A percentile compares a stretch with the other conserved stretches of the same genome.
phyloP scores from a whole-genome alignment of 164 flowering plant species.

The Hamamelis virginiana region DNA sequence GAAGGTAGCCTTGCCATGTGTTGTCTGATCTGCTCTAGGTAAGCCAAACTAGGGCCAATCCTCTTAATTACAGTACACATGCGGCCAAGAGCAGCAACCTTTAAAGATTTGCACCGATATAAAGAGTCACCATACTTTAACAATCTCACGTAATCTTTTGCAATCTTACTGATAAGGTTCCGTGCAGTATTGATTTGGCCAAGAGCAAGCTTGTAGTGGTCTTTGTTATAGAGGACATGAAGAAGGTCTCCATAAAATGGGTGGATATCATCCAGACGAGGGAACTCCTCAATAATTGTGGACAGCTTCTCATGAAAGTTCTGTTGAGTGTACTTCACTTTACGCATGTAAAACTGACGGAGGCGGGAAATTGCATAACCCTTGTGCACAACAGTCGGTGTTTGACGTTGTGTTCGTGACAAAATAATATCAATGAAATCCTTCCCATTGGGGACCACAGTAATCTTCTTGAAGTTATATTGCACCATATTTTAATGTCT shows the following conservation, averaged over 20 bases:
- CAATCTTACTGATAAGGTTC: conserved; percentile 66
- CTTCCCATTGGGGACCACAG: conserved; percentile 77
- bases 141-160: conserved; percentile 75
- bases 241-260: conserved; percentile 88
- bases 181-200: conserved; percentile 86
- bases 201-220: conserved; percentile 92
- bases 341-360: conserved; percentile 87
- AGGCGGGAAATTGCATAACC: conserved; percentile 79
- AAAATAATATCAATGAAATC: conserved; percentile 81
- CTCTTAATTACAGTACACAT: conserved; percentile 88
- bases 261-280: conserved; percentile 79
- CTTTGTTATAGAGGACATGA: conserved; percentile 88
- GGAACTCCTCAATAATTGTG: conserved; percentile 84
- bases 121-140: conserved; percentile 90
- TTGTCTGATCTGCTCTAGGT: conserved; percentile 83
- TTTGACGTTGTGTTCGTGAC: conserved; percentile 82
- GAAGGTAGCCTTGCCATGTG: conserved; percentile 96
- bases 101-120: conserved; percentile 78
- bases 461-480: conserved; percentile 87
- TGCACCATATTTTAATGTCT: conserved; percentile 61
- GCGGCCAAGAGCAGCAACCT: conserved; percentile 91
- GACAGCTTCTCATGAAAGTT: conserved; percentile 88
- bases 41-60: conserved; percentile 77
- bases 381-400: conserved; percentile 89
- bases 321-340: conserved; percentile 78